These are phyloP conservation scores for Neurospora sp. DNA, from an alignment of 495 filamentous ascomycete genomes.

Conservation along the genomic window DNA sequence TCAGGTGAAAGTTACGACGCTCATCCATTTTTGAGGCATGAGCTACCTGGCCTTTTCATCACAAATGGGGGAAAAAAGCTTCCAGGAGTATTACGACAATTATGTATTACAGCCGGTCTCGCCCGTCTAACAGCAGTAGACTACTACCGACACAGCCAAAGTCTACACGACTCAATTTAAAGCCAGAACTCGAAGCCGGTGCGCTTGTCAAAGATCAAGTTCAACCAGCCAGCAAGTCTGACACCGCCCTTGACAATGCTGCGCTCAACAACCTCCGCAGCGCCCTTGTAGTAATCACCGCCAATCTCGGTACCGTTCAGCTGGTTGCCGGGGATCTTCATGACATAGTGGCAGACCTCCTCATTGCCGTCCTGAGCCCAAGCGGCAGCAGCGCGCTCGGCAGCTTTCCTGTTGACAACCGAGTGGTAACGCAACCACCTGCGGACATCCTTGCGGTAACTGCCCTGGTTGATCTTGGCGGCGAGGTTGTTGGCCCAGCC, in stretches of 20 bases:
- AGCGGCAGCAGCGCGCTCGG: slow-evolving; percentile 26
- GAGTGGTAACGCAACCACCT: slow-evolving; percentile 32
- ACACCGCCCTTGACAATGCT: slow-evolving; percentile 57
- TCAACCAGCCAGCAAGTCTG: slow-evolving; percentile 29
- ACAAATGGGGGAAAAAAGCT: neutral
- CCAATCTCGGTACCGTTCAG: slow-evolving; percentile 40
- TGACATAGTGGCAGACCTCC: slow-evolving; percentile 45
- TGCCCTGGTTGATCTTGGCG: slow-evolving; percentile 36
- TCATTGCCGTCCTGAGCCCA: slow-evolving; percentile 52
- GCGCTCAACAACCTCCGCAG: slow-evolving; percentile 44
- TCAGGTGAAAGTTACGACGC: neutral
- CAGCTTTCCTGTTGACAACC: slow-evolving; percentile 32
- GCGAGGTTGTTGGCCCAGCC: slow-evolving; percentile 27
- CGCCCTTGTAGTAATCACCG: slow-evolving; percentile 42
- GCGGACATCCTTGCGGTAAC: slow-evolving; percentile 32
- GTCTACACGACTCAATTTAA: neutral
- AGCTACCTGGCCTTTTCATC: neutral
- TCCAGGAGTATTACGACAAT: neutral
- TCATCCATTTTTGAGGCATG: neutral
- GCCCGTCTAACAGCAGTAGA: neutral
- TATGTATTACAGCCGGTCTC: neutral
- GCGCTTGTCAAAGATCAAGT: slow-evolving; percentile 7
- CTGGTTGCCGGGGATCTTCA: slow-evolving; percentile 36
- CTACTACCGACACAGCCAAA: neutral
- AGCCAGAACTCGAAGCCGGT: neutral